These are phyloP conservation scores for Pinus tabuliformis DNA, from an alignment of 75 land plant species.

Conservation along the genomic window DNA sequence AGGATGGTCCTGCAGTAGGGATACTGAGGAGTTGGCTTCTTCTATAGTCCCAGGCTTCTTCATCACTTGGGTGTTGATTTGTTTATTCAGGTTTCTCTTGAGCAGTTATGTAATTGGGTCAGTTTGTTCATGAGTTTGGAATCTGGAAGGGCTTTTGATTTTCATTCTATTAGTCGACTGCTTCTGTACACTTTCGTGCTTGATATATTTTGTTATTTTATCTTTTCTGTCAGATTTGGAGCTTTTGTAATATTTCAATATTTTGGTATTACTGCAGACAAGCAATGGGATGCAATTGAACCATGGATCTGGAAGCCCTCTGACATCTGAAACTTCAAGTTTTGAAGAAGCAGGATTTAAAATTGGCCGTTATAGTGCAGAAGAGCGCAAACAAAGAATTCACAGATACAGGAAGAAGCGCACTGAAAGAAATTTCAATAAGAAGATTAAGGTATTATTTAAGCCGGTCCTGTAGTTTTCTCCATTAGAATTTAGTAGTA, in stretches of 20 bases:
- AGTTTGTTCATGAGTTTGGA: background rate
- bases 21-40: background rate
- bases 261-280: constrained; percentile 17
- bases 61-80: background rate
- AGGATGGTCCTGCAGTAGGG: too few species aligned
- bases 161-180: background rate
- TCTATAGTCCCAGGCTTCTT: background rate
- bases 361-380: constrained; percentile 70
- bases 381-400: constrained; percentile 84
- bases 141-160: background rate
- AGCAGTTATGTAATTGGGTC: background rate
- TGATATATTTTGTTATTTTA: background rate
- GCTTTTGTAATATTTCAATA: constrained; percentile 1
- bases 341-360: constrained; percentile 47
- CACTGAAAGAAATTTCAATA: constrained; percentile 89
- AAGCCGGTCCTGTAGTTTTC: background rate
- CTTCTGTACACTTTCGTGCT: background rate
- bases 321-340: constrained; percentile 29
- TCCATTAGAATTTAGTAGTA: background rate
- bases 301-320: constrained; percentile 9
- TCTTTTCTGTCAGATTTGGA: background rate
- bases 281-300: constrained; percentile 21
- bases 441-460: constrained; percentile 94
- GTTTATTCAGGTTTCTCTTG: background rate
- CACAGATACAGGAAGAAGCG: constrained; percentile 88